Base-by-base conservation (phyloP, 2,329 filamentous ascomycete genomes). In the Westerdykella ornata region DNA sequence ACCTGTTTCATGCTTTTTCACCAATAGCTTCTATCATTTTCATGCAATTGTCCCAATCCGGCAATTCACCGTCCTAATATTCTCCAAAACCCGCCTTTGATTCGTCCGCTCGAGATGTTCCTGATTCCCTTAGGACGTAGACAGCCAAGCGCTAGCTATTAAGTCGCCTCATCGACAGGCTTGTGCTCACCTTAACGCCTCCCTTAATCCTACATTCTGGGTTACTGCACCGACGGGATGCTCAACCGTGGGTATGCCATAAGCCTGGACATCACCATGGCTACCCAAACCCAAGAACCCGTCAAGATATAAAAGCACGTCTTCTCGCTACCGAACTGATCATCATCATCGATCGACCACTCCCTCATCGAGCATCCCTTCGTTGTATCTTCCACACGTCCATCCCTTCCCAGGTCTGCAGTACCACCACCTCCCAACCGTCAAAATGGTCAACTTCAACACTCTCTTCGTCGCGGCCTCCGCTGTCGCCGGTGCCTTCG, bases 391-490 rank as follows among this genome's bases (percentile, higher is more conserved):
- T 26, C 20, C 15, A 26, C 22, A n/a, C n/a, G n/a, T n/a, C n/a
- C n/a, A n/a, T n/a, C n/a, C n/a, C n/a, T n/a, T n/a, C n/a, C n/a
- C n/a, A 7, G 22, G 22, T 26, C 22, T 26, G 22, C 22, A 26
- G 22, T 26, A 26, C 22, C 22, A 20, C n/a, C 22, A 22, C n/a
- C 34, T 29, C 6, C 26, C 38, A 37, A 16, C 44, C 35, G 11
- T 41, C 56, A 67, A 37, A 32, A 71, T 71, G 69, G 65, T 71
- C 43, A 55, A 60, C 31, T 60, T 71, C 59, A 61, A 62, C 12
- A 61, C 66, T 26, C 44, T 72, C 43, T 45, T 72, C 38, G 43
- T 68, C 32, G 63, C 67, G 34, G 54, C 60, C 39, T 48, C 62
- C 19, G 58, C 65, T 33, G 56, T 60, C 35, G 51, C 57, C 28